Conservation (phyloP, 441 rosid species). For the Iberis amara region DNA sequence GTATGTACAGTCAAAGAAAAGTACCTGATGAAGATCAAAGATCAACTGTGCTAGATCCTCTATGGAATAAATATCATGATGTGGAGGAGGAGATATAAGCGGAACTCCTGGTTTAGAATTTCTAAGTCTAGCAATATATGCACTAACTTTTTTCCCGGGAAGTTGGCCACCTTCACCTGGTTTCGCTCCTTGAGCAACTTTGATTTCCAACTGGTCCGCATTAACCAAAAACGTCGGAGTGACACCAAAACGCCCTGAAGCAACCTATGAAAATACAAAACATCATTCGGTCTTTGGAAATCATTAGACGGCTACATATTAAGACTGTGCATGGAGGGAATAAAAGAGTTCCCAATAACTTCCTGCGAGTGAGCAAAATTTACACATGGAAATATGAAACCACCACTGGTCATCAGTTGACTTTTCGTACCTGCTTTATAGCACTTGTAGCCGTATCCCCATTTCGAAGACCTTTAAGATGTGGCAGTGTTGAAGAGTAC, state of each 20-base stretch:
- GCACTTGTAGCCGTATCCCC: slow-evolving; percentile 99
- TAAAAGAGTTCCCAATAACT: slow-evolving; percentile 10
- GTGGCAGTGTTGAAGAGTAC: slow-evolving; percentile 93
- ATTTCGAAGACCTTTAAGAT: slow-evolving; percentile 98
- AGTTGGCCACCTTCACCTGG: slow-evolving; percentile 99
- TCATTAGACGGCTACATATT: slow-evolving; percentile 9
- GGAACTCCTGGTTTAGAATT: slow-evolving; percentile 99
- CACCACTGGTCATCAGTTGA: slow-evolving; percentile 12
- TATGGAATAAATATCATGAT: slow-evolving; percentile 96
- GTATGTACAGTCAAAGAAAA: slow-evolving; percentile 17
- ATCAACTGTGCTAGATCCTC: slow-evolving; percentile 99
- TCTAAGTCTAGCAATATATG: slow-evolving; percentile 90
- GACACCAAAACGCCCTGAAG: slow-evolving; percentile 98
- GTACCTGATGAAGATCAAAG: slow-evolving; percentile 96
- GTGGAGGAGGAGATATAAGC: slow-evolving; percentile 98
- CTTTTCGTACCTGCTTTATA: slow-evolving; percentile 74
- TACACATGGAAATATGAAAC: slow-evolving; percentile 15
- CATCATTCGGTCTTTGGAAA: slow-evolving; percentile 15
- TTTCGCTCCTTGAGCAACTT: slow-evolving; percentile 99
- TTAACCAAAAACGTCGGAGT: slow-evolving; percentile 96
- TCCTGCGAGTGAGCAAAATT: slow-evolving; percentile 13
- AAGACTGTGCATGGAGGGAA: slow-evolving; percentile 2
- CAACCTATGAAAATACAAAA: slow-evolving; percentile 58
- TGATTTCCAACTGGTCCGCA: slow-evolving; percentile 92
- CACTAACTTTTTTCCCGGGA: slow-evolving; percentile 99